These are phyloP conservation scores for Oryza glaberrima DNA, from an alignment of 176 grass and related monocot genomes.

Conservation along the genomic window DNA sequence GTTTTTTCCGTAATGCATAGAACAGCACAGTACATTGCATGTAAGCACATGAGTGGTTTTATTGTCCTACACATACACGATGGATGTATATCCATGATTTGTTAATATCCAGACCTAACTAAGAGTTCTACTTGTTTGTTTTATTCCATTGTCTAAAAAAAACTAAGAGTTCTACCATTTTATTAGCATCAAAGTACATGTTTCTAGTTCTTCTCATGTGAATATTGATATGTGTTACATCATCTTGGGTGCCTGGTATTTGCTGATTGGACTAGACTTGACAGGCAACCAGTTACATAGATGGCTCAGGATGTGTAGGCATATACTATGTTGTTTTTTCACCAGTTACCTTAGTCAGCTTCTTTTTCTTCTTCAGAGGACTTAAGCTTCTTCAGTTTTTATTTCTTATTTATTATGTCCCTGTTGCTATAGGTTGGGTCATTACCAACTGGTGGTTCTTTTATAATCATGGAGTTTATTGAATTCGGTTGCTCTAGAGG, in stretches of 20 bases:
- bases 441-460: conserved; percentile 79
- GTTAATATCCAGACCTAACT: background rate
- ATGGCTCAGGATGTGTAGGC: background rate
- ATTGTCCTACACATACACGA: background rate
- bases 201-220: background rate
- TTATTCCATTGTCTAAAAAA: too few species aligned
- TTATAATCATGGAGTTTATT: conserved; percentile 98
- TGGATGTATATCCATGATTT: background rate
- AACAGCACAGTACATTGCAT: background rate
- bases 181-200: background rate
- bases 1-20: background rate
- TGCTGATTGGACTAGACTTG: background rate
- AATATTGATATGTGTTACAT: background rate
- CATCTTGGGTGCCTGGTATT: background rate
- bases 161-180: background rate
- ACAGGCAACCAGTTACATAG: background rate
- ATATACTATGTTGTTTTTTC: conserved; percentile 7
- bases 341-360: background rate
- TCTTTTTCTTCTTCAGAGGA: background rate
- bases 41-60: background rate
- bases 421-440: conserved; percentile 57
- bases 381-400: background rate
- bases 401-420: background rate
- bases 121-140: background rate
- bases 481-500: conserved; percentile 74